A percentile compares a stretch with the other conserved stretches of the same genome.
Conservation (phyloP, 441 rosid genomes). For the Corymbia citriodora region DNA sequence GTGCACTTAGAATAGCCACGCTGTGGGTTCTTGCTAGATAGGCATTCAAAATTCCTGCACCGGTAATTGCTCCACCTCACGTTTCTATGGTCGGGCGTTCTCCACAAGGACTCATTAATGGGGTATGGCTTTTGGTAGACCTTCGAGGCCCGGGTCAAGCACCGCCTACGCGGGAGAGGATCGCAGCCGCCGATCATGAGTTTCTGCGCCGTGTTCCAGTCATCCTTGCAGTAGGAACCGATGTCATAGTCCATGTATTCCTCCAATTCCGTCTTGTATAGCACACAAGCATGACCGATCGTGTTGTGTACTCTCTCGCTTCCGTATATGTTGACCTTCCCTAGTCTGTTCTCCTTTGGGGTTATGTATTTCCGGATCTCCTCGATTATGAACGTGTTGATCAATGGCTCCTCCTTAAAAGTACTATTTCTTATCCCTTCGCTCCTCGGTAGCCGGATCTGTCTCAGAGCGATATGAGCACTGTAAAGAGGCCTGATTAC, state of each 20-base stretch:
- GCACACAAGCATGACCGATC: slow-evolving; percentile 72
- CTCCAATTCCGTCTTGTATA: slow-evolving; percentile 60
- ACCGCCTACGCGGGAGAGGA: slow-evolving; percentile 77
- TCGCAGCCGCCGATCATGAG: slow-evolving; percentile 71
- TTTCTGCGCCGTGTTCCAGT: slow-evolving; percentile 79
- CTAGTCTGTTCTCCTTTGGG: slow-evolving; percentile 54
- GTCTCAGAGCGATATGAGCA: slow-evolving; percentile 61
- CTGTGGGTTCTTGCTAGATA: slow-evolving; percentile 56
- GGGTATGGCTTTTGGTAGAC: slow-evolving; percentile 67
- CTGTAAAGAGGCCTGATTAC: slow-evolving; percentile 61
- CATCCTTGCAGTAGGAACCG: slow-evolving; percentile 79
- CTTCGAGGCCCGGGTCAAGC: slow-evolving; percentile 82
- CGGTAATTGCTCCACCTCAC: slow-evolving; percentile 76
- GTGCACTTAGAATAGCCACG: slow-evolving; percentile 69
- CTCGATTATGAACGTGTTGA: slow-evolving; percentile 53
- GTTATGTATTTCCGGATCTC: slow-evolving; percentile 74
- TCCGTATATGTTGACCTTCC: slow-evolving; percentile 67
- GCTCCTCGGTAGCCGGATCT: slow-evolving; percentile 51
- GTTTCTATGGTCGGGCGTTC: slow-evolving; percentile 66
- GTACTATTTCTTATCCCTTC: slow-evolving; percentile 37
- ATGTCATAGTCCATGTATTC: slow-evolving; percentile 85
- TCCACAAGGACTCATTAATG: slow-evolving; percentile 82
- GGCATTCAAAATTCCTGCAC: slow-evolving; percentile 71
- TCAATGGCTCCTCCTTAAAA: slow-evolving; percentile 55
- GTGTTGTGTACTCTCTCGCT: slow-evolving; percentile 58